Percentiles rank a stretch among this genome's conserved stretches.
These are phyloP conservation scores for Saccharata proteae DNA, from an alignment of 2,329 filamentous ascomycete genomes.

Conservation along the genomic window DNA sequence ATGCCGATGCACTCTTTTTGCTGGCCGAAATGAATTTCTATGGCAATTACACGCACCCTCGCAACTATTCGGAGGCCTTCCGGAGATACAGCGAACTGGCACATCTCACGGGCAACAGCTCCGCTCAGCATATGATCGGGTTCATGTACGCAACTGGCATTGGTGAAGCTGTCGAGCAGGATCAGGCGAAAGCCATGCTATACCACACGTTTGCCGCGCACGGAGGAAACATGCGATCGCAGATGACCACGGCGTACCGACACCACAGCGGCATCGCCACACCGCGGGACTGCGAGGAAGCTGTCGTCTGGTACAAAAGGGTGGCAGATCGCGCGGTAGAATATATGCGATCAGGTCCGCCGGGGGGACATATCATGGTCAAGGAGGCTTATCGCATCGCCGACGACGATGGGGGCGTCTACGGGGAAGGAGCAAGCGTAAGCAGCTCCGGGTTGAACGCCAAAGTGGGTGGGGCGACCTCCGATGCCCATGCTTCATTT, in stretches of 20 bases:
- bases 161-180: conserved; percentile 63
- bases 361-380: conserved; percentile 69
- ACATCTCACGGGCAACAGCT: conserved; percentile 67
- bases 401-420: conserved; percentile 83
- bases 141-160: conserved; percentile 93
- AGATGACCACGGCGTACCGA: conserved; percentile 88
- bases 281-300: conserved; percentile 71
- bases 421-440: conserved; percentile 87
- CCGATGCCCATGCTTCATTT: conserved; percentile 72
- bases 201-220: conserved; percentile 92
- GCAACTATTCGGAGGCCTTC: conserved; percentile 70
- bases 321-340: conserved; percentile 87
- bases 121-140: conserved; percentile 89
- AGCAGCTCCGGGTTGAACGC: conserved; percentile 79
- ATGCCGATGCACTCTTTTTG: conserved; percentile 77
- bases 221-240: conserved; percentile 67
- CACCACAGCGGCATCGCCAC: conserved; percentile 78
- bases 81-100: conserved; percentile 70
- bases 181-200: conserved; percentile 83
- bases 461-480: conserved; percentile 57
- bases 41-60: conserved; percentile 81
- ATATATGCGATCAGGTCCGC: conserved; percentile 81
- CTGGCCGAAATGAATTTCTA: conserved; percentile 95
- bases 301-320: conserved; percentile 78
- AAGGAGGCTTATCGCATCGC: conserved; percentile 74